These are phyloP conservation scores for Wickerhamomyces sydowiorum DNA, from an alignment of 805 yeast species.

Conservation along the genomic window DNA sequence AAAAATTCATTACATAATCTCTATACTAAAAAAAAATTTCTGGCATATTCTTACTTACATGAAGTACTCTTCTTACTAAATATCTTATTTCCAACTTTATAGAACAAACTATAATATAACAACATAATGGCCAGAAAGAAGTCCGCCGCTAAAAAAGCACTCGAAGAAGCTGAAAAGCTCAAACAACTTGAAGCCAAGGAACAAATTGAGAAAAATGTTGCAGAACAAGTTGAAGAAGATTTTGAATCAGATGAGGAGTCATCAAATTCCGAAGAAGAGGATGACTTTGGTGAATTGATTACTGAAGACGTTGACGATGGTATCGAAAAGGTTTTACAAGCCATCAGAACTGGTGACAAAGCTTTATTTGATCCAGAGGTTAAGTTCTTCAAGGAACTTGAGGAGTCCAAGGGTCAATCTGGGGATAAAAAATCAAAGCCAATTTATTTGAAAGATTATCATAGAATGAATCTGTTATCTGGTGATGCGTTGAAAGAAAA, in stretches of 20 bases:
- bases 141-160: constrained; percentile 72
- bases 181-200: constrained; percentile 21
- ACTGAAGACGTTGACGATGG: constrained; percentile 85
- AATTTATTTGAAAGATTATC: constrained; percentile 86
- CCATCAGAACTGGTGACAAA: constrained; percentile 65
- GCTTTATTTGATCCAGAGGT: constrained; percentile 60
- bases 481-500: constrained; percentile 56
- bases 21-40: not conserved
- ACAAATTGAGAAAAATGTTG: constrained; percentile 11
- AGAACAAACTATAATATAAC: not conserved
- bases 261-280: constrained; percentile 63
- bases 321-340: constrained; percentile 61
- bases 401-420: constrained; percentile 27
- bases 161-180: constrained; percentile 19
- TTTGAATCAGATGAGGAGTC: constrained; percentile 34
- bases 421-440: constrained; percentile 52
- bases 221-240: constrained; percentile 25
- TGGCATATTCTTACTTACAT: not conserved
- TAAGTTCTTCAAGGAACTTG: constrained; percentile 69
- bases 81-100: not conserved
- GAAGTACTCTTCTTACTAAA: not conserved
- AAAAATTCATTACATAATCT: not conserved
- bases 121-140: constrained; percentile 90
- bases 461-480: constrained; percentile 72
- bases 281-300: constrained; percentile 82